Base-by-base conservation (phyloP, 139 green algal genomes). In the Diplosphaera chodatii region DNA sequence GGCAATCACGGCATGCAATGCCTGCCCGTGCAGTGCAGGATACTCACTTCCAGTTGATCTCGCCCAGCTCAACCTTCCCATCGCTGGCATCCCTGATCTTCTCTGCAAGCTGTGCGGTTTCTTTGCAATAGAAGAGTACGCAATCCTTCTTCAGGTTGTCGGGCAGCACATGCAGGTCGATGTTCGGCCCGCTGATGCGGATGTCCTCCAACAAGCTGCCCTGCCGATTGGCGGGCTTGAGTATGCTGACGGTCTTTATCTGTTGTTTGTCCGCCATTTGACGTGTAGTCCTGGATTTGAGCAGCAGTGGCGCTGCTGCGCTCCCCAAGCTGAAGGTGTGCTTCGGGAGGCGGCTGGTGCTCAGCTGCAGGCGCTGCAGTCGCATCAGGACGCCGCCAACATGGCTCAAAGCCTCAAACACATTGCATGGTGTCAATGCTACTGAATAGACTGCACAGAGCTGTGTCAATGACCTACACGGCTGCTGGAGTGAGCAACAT, bases 41-140 rank as follows among this genome's bases (percentile, higher is more conserved):
- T 8, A 72, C 83, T 81, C 71, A 91, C 87, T 83, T 86, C 94
- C 94, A 99, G 29, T 73, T 79, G 31, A 97, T 96, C 41, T 90
- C 81, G 1, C 87, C 86, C 29, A 97, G 85, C 67, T 92, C 79
- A 5, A 97, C 84, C 48, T 76, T 88, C 63, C 77, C 74, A 18
- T 74, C 64, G 70, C 79, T 89, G 59, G 70, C 70, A n/a, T 70
- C 74, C 10, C 85, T 86, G 18, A 98, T 87, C 69, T 90, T 88
- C 8, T 78, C 48, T 0, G 94, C 94, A 40, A 98, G 81, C 4
- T 80, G 64, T 72, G 92, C 86, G 28, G 77, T 91, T 31, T 97
- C 88, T 1, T 87, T 86, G 40, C 85, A 88, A 75, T 98, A 96
- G 66, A 97, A 98, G 15, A 98, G 81, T 18, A 97, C 66, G 73